Percentiles rank a stretch among this genome's conserved stretches.
phyloP scores from a whole-genome alignment of 139 green algal species.

The Astrephomene gubernaculifera region DNA sequence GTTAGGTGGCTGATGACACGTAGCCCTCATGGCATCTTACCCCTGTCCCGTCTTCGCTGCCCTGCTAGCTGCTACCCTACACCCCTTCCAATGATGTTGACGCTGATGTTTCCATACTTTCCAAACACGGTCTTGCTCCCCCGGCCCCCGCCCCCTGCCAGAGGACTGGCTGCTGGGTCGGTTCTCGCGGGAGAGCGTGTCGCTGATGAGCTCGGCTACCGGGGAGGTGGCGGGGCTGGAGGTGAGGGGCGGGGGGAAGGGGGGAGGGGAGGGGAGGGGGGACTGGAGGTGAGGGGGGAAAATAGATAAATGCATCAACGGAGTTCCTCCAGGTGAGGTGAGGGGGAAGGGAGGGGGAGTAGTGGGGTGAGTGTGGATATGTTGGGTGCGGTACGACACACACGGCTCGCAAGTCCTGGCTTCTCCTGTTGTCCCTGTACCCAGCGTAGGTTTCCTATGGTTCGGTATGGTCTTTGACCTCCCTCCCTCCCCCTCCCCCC shows the following conservation, averaged over 20 bases:
- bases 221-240: slow-evolving; percentile 40
- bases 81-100: no score
- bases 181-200: slow-evolving; percentile 34
- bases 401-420: neutral
- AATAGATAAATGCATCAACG: neutral
- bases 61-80: no score
- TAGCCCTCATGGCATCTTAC: no score
- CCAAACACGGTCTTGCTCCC: neutral
- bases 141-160: neutral
- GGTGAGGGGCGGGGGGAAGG: no score
- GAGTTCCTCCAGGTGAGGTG: neutral
- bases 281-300: no score
- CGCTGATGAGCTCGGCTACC: slow-evolving; percentile 9
- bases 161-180: slow-evolving; percentile 54
- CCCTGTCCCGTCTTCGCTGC: no score
- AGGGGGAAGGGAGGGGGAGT: neutral
- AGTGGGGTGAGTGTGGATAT: no score
- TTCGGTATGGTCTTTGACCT: no score
- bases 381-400: neutral
- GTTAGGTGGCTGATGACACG: no score
- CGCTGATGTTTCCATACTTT: no score
- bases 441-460: no score
- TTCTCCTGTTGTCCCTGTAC: neutral
- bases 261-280: no score
- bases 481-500: neutral